Evolutionary conservation across 2,329 filamentous ascomycete species (phyloP).

Genomic region (Xylaria sp.): DNA sequence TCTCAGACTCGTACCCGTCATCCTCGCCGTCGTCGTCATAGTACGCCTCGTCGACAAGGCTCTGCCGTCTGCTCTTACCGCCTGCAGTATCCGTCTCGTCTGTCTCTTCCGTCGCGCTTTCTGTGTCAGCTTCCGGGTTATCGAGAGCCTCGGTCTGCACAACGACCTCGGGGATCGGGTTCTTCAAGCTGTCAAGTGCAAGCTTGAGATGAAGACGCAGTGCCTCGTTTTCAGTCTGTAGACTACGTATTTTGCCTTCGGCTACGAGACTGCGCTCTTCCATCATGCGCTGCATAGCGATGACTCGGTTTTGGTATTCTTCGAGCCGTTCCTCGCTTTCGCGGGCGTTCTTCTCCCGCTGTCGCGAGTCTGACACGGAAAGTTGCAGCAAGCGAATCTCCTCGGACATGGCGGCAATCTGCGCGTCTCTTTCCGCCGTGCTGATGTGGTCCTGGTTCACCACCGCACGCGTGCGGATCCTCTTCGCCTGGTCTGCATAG

Average conservation of each 20-base stretch:
- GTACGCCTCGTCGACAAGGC: slow-evolving; percentile 65
- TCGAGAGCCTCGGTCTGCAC: slow-evolving; percentile 47
- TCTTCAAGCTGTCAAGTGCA: slow-evolving; percentile 85
- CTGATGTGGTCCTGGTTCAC: slow-evolving; percentile 97
- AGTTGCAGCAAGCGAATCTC: slow-evolving; percentile 90
- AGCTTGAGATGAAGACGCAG: slow-evolving; percentile 87
- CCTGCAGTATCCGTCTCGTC: slow-evolving; percentile 50
- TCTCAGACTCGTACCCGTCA: slow-evolving; percentile 54
- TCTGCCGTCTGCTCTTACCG: slow-evolving; percentile 43
- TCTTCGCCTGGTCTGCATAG: slow-evolving; percentile 97
- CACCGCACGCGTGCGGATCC: slow-evolving; percentile 91
- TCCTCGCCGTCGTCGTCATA: slow-evolving; percentile 65
- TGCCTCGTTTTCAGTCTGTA: slow-evolving; percentile 91
- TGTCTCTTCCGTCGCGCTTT: slow-evolving; percentile 47
- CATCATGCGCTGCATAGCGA: slow-evolving; percentile 93
- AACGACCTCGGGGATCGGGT: slow-evolving; percentile 78
- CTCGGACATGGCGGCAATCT: slow-evolving; percentile 94
- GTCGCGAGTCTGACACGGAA: slow-evolving; percentile 71
- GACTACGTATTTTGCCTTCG: slow-evolving; percentile 90
- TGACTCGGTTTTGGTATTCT: slow-evolving; percentile 92
- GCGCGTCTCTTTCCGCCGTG: slow-evolving; percentile 90
- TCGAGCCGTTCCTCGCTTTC: slow-evolving; percentile 86
- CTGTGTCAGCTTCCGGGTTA: slow-evolving; percentile 47
- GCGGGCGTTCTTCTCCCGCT: slow-evolving; percentile 76
- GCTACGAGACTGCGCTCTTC: slow-evolving; percentile 90